A percentile compares a stretch with the other conserved stretches of the same genome.
Conservation (phyloP, 1,139 yeast genomes). For the Debaryomyces psychrophilus region DNA sequence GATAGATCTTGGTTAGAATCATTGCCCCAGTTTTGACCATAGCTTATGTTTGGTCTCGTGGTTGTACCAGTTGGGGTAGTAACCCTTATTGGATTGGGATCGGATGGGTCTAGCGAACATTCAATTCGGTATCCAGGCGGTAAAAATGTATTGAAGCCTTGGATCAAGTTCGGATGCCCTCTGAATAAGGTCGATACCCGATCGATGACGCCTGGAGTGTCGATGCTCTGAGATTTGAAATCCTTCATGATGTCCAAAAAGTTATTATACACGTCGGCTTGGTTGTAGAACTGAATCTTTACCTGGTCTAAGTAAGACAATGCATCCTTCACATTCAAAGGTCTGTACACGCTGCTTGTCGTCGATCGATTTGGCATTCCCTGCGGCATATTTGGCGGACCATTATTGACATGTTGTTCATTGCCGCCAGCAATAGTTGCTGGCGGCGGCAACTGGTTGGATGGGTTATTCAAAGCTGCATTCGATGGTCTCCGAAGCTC, state of each 20-base stretch:
- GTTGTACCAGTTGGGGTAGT: slow-evolving; percentile 95
- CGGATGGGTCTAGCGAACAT: slow-evolving; percentile 86
- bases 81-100: slow-evolving; percentile 90
- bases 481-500: slow-evolving; percentile 33
- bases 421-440: slow-evolving; percentile 18
- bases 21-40: slow-evolving; percentile 31
- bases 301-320: slow-evolving; percentile 93
- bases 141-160: slow-evolving; percentile 94
- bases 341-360: slow-evolving; percentile 65
- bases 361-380: slow-evolving; percentile 51
- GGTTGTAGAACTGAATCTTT: slow-evolving; percentile 85
- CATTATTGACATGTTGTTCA: slow-evolving; percentile 14
- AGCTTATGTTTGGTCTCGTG: slow-evolving; percentile 57
- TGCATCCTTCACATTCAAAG: slow-evolving; percentile 95
- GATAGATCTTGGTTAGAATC: slow-evolving; percentile 12
- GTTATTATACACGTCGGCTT: slow-evolving; percentile 95
- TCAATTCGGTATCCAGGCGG: slow-evolving; percentile 97
- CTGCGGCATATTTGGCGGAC: slow-evolving; percentile 27
- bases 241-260: slow-evolving; percentile 98
- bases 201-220: slow-evolving; percentile 97
- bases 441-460: slow-evolving; percentile 33
- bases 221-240: slow-evolving; percentile 92
- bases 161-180: slow-evolving; percentile 91
- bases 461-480: slow-evolving; percentile 23
- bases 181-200: slow-evolving; percentile 87